phyloP scores from a whole-genome alignment of 352 stramenopile species.

The Pythium phragmitis region DNA sequence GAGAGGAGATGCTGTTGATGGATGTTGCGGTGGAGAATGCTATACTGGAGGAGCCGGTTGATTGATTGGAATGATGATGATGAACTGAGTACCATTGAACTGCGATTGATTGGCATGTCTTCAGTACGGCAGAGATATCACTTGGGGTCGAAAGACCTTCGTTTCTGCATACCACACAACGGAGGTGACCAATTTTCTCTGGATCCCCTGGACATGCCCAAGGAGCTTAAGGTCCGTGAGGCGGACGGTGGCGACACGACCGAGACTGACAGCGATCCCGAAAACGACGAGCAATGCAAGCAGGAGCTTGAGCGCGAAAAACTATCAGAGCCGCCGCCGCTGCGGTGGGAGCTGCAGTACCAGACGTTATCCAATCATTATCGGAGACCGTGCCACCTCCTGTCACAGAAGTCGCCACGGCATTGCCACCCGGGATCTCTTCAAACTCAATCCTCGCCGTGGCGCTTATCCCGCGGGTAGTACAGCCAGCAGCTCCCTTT shows the following conservation, averaged over 20 bases:
- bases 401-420: not conserved
- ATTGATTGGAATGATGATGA: too few relatives aligned
- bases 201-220: too few relatives aligned
- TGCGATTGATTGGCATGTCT: too few relatives aligned
- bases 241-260: constrained; percentile 4
- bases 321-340: not conserved
- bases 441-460: constrained; percentile 9
- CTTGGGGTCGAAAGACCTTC: too few relatives aligned
- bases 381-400: not conserved
- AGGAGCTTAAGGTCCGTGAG: not conserved
- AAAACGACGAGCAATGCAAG: not conserved
- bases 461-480: not conserved
- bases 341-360: not conserved
- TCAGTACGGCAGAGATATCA: too few relatives aligned
- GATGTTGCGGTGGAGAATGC: too few relatives aligned
- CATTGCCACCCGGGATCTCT: not conserved
- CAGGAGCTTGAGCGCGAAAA: not conserved
- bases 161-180: too few relatives aligned
- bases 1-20: too few relatives aligned
- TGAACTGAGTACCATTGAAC: too few relatives aligned
- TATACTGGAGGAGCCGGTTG: too few relatives aligned
- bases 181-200: too few relatives aligned
- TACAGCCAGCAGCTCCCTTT: not conserved
- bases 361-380: not conserved
- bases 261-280: constrained; percentile 9